These are phyloP conservation scores for Lentinula raphanica DNA, from an alignment of 768 basidiomycete species.

Conservation along the genomic window DNA sequence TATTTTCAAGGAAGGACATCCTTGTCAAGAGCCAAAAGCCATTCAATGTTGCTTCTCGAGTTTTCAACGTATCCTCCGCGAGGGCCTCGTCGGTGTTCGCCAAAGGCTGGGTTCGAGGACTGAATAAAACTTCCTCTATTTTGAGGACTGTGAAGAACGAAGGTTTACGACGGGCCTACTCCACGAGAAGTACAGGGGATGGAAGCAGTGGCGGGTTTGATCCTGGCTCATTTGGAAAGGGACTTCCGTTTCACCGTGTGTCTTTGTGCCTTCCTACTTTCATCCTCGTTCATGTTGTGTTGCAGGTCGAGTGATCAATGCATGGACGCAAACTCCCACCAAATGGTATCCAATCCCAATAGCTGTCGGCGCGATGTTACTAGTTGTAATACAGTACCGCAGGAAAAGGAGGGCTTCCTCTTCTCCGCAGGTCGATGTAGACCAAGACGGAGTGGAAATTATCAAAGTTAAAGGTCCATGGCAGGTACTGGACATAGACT, in stretches of 20 bases:
- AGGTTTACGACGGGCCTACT: conserved; percentile 29
- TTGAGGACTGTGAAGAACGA: conserved; percentile 38
- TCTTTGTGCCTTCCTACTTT: conserved; percentile 8
- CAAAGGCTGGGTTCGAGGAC: conserved; percentile 48
- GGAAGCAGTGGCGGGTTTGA: conserved; percentile 13
- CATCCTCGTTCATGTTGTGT: not conserved
- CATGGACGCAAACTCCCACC: conserved; percentile 84
- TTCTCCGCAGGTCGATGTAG: conserved; percentile 63
- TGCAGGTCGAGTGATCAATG: conserved; percentile 56
- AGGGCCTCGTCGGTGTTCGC: conserved; percentile 44
- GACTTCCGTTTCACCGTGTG: conserved; percentile 51
- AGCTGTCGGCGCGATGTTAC: conserved; percentile 84
- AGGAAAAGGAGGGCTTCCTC: conserved; percentile 42
- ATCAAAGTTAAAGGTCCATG: conserved; percentile 85
- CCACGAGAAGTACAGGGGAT: conserved; percentile 30
- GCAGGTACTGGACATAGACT: conserved; percentile 51
- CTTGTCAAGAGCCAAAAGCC: conserved; percentile 50
- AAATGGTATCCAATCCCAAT: conserved; percentile 95
- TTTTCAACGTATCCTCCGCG: conserved; percentile 45
- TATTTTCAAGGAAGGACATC: conserved; percentile 48
- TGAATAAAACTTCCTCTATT: conserved; percentile 47
- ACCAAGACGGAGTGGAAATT: conserved; percentile 79
- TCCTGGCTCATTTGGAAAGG: conserved; percentile 19
- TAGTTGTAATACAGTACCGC: conserved; percentile 73
- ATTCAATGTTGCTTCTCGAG: conserved; percentile 51